phyloP scores from a whole-genome alignment of 2,329 filamentous ascomycete species.

The Phyllosticta capitalensis region DNA sequence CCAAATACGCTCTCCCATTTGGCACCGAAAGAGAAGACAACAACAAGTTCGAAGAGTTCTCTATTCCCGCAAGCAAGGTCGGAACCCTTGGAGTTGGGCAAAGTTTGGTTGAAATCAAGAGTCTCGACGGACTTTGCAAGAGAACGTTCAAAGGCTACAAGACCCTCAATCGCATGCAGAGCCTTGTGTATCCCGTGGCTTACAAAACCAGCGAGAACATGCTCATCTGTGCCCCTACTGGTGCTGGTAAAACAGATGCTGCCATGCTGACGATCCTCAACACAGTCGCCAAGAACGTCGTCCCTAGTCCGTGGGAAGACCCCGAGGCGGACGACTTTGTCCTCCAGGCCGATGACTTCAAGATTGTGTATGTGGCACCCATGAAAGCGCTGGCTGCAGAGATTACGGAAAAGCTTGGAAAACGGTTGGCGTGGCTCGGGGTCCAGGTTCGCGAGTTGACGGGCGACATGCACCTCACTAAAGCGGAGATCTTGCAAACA shows the following conservation, averaged over 20 bases:
- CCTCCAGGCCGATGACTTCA: slow-evolving; percentile 82
- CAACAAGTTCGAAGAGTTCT: slow-evolving; percentile 78
- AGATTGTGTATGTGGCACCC: slow-evolving; percentile 95
- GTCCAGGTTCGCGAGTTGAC: slow-evolving; percentile 89
- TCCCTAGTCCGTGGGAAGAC: slow-evolving; percentile 69
- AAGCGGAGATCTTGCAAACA: slow-evolving; percentile 87
- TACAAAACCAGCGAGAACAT: slow-evolving; percentile 97
- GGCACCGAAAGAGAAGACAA: slow-evolving; percentile 64
- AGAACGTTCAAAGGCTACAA: slow-evolving; percentile 95
- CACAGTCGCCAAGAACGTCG: slow-evolving; percentile 74
- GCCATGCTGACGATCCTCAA: slow-evolving; percentile 95
- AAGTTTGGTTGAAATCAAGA: slow-evolving; percentile 66
- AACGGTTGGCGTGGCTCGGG: slow-evolving; percentile 85
- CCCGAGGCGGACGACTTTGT: slow-evolving; percentile 66
- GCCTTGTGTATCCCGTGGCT: slow-evolving; percentile 85
- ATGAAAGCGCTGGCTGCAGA: slow-evolving; percentile 98
- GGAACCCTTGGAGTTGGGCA: slow-evolving; percentile 64
- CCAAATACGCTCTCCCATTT: slow-evolving; percentile 70
- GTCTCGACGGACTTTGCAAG: slow-evolving; percentile 80
- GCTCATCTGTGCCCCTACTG: slow-evolving; percentile 95
- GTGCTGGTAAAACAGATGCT: slow-evolving; percentile 97
- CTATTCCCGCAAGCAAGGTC: slow-evolving; percentile 71
- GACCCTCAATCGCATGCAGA: slow-evolving; percentile 94
- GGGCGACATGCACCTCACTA: slow-evolving; percentile 97
- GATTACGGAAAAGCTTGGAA: slow-evolving; percentile 88